Evolutionary conservation across 441 rosid genomes (phyloP), one percentile per base, ranked within the genome.

Genomic region (Gossypium gossypioides): DNA sequence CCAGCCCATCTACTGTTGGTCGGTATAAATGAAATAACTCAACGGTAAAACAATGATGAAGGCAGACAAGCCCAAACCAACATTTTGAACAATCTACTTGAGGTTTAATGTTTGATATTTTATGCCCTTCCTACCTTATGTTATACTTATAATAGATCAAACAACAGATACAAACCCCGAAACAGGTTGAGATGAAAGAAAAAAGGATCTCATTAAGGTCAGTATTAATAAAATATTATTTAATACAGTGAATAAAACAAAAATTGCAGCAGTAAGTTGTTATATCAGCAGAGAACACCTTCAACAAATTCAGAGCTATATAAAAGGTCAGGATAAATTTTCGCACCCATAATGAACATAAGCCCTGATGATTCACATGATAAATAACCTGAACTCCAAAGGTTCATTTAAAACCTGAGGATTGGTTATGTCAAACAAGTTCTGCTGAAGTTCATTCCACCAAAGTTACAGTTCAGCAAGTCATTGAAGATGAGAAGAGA

Each of bases 401-500:
- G 37, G 34, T 22, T 44, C 19, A 65, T 21, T 44, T 44, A 4
- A 22, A 65, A 65, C 55, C 21, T 9, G 48, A 27, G 40, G 22
- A 48, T 48, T 25, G 8, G 42, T 7, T n/a, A 48, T 8, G 44
- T 29, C 15, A 50, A 67, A 68, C 51, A 51, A 68, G 46, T 27
- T 50, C 12, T 3, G 8, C 44, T 15, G 7, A 67, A 67, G 71
- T 67, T 46, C 29, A 67, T 67, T 48, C 46, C 46, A 51, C 72
- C 44, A 52, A 68, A 51, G n/a, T 51, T 51, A 9, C 56, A 24
- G 3, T 66, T 13, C 37, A 46, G 34, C 34, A n/a, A 46, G 57
- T 55, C 18, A 34, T 6, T 34, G 61, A 19, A 70, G 54, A 54
- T 21, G 73, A 70, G n/a, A 55, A 16, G 48, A 67, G 57, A 48